Evolutionary conservation across 768 basidiomycete species (phyloP).

Genomic region (Leccinum truebloodii): DNA sequence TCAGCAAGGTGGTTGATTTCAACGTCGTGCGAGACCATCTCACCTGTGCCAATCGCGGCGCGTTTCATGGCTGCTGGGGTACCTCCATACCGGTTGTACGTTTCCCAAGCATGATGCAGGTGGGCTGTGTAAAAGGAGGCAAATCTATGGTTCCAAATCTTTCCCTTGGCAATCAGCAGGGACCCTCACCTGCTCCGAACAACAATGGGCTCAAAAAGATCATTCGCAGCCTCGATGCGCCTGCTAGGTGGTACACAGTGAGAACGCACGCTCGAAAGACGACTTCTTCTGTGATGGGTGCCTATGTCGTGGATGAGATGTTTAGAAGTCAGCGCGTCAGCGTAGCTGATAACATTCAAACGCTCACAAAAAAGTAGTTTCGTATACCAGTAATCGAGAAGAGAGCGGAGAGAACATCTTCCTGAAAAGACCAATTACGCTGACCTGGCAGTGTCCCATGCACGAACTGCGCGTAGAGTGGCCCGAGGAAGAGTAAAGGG

Average conservation of each 20-base stretch:
- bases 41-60: conserved; percentile 60
- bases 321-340: background rate
- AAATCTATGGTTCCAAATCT: conserved; percentile 5
- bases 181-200: conserved; percentile 79
- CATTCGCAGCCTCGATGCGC: conserved; percentile 54
- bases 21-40: conserved; percentile 19
- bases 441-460: conserved; percentile 55
- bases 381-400: conserved; percentile 60
- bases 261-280: conserved; percentile 88
- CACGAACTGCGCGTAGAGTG: conserved; percentile 61
- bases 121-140: conserved; percentile 59
- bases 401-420: conserved; percentile 42
- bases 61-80: conserved; percentile 61
- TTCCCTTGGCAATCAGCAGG: background rate
- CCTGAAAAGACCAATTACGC: conserved; percentile 44
- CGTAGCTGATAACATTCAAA: background rate
- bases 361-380: conserved; percentile 60
- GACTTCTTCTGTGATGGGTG: conserved; percentile 89
- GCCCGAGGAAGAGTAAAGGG: conserved; percentile 76
- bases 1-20: conserved; percentile 15
- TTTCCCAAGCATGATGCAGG: conserved; percentile 89
- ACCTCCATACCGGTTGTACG: conserved; percentile 72
- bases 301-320: conserved; percentile 44
- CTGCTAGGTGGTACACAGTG: conserved; percentile 67
- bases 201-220: conserved; percentile 81